Conservation (phyloP, 2,329 filamentous ascomycete genomes). For the Didymella keratinophila region DNA sequence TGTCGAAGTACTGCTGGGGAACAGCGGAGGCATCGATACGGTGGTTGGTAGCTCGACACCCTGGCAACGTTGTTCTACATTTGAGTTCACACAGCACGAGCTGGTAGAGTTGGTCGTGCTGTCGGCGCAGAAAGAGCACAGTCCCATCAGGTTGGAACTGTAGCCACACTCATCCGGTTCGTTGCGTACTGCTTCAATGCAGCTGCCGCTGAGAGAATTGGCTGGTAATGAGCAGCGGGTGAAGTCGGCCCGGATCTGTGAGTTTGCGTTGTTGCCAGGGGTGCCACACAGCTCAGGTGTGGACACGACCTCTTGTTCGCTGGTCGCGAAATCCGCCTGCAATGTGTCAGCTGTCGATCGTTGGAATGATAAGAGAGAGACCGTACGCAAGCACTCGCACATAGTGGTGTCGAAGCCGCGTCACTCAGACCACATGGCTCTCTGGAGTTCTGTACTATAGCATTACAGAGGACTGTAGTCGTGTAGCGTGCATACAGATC, state of each 20-base stretch:
- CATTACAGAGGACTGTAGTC: conserved; percentile 89
- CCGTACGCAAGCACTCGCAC: conserved; percentile 85
- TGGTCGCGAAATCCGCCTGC: conserved; percentile 82
- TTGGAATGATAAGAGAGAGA: conserved; percentile 4
- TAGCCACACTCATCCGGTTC: conserved; percentile 90
- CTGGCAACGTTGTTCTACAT: conserved; percentile 75
- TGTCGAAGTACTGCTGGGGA: conserved; percentile 68
- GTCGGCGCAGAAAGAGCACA: conserved; percentile 85
- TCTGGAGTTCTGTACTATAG: conserved; percentile 89
- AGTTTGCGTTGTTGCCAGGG: conserved; percentile 69
- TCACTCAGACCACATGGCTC: conserved; percentile 70
- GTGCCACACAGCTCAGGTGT: conserved; percentile 76
- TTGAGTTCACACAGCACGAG: conserved; percentile 87
- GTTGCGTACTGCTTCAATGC: conserved; percentile 79
- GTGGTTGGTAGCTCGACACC: conserved; percentile 81
- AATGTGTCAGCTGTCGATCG: conserved; percentile 35
- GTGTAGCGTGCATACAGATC: conserved; percentile 93
- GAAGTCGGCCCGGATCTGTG: conserved; percentile 90
- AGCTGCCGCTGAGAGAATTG: conserved; percentile 76
- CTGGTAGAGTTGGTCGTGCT: conserved; percentile 92
- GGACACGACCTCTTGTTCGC: conserved; percentile 83
- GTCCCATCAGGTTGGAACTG: conserved; percentile 71
- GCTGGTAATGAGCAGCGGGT: conserved; percentile 85
- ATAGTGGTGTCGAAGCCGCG: conserved; percentile 76
- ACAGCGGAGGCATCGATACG: conserved; percentile 64